Evolutionary conservation across 2,329 filamentous ascomycete genomes (phyloP), one percentile per base, ranked within the genome.

Genomic region (Penicillium corylophilum): DNA sequence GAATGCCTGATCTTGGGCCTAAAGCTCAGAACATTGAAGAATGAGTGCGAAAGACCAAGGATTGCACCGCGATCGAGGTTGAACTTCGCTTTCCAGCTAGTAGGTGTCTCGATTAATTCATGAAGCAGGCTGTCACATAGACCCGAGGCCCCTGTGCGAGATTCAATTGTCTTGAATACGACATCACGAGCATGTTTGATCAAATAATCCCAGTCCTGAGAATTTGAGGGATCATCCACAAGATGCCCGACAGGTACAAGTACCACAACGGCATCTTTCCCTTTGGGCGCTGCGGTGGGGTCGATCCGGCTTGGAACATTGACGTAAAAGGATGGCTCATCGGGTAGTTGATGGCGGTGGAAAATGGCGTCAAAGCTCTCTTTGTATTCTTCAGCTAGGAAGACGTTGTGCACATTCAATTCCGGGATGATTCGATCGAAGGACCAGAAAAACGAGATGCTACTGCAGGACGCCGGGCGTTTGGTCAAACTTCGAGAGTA

Each of bases 301-400:
- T 90, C 88, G 7, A 89, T 79, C 12, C 87, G 79, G 42, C 81
- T 86, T 0, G 88, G 88, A 0, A 90, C 86, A 64, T 90, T 89
- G 70, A 90, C 81, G 70, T 90, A 90, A 74, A 90, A 91, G 50
- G 82, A 86, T 0, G 87, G 87, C 52, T 89, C 78, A 1, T 78
- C 68, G 1, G 88, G 88, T 8, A 90, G 82, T 2, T 79, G 72
- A 53, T 89, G 84, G 26, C 82, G 74, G 57, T 87, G 83, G 77
- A 91, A 90, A 53, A 90, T 90, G 52, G 81, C 80, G 68, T 90
- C 87, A 63, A 90, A 90, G n/a, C 81, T 85, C 60, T 87, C 84
- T 45, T 78, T 78, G 67, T 89, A 91, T 57, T 87, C 78, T 60
- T 89, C 83, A 2, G 87, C 86, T 6, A 90, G 80, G 74, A 91